Percentiles rank a stretch among this genome's conserved stretches.
These are phyloP conservation scores for Collybia nuda DNA, from an alignment of 768 basidiomycete species.

Conservation along the genomic window DNA sequence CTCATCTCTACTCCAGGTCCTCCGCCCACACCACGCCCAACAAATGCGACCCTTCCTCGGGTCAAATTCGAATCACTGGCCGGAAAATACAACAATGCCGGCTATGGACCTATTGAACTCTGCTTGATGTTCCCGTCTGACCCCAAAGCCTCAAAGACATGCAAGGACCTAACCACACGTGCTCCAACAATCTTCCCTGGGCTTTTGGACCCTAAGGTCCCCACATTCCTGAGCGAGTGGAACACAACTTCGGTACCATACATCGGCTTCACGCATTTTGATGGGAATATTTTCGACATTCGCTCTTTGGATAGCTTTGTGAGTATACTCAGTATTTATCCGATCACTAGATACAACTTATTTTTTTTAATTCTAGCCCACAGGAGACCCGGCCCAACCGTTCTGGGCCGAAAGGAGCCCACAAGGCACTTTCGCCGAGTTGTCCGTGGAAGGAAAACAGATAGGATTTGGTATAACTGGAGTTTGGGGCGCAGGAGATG, in stretches of 20 bases:
- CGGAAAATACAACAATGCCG: constrained; percentile 18
- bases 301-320: constrained; percentile 13
- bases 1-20: neutral
- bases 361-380: constrained; percentile 8
- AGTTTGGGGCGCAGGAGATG: constrained; percentile 15
- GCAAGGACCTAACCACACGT: constrained; percentile 5
- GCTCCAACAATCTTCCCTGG: constrained; percentile 7
- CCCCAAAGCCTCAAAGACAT: constrained; percentile 4
- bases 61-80: constrained; percentile 13
- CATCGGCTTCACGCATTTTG: constrained; percentile 17
- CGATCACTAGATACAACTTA: neutral
- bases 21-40: constrained; percentile 1
- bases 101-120: constrained; percentile 22
- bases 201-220: constrained; percentile 3
- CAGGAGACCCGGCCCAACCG: constrained; percentile 13
- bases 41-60: constrained; percentile 13
- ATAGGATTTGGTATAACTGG: constrained; percentile 8
- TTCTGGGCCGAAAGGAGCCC: constrained; percentile 8
- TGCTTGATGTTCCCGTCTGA: constrained; percentile 8
- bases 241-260: constrained; percentile 14
- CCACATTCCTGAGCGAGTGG: constrained; percentile 10
- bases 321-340: constrained; percentile 7
- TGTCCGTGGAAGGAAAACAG: neutral
- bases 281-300: constrained; percentile 19
- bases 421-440: neutral